Evolutionary conservation across 441 rosid genomes (phyloP).

Genomic region (Mallotus japonicus): DNA sequence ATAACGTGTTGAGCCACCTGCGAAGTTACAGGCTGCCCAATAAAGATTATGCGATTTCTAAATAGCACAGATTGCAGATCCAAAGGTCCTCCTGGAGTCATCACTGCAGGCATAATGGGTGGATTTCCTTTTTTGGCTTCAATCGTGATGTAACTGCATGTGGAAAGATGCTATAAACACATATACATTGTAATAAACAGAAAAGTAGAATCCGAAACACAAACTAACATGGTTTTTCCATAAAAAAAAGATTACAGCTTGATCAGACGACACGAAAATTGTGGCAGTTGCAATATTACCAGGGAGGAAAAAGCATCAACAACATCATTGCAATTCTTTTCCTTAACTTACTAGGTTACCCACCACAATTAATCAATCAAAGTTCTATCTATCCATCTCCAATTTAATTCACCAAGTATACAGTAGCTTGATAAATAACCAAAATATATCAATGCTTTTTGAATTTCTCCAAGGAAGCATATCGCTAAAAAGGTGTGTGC

Average conservation of each 20-base stretch:
- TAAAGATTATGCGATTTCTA: constrained; percentile 80
- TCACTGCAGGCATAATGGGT: constrained; percentile 81
- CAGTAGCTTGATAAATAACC: no score
- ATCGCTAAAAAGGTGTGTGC: background rate
- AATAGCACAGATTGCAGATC: constrained; percentile 79
- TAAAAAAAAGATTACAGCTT: background rate
- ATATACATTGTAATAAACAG: background rate
- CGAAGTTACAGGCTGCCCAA: constrained; percentile 76
- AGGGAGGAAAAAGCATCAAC: background rate
- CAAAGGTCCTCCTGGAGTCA: constrained; percentile 85
- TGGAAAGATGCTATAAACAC: constrained; percentile 12
- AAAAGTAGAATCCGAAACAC: constrained; percentile 5
- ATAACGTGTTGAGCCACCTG: constrained; percentile 87
- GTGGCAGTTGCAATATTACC: background rate
- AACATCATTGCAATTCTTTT: background rate
- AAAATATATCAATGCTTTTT: no score
- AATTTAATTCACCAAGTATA: no score
- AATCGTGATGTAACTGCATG: constrained; percentile 41
- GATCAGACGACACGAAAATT: background rate
- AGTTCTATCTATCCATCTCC: background rate
- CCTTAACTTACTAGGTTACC: background rate
- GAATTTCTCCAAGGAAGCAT: background rate
- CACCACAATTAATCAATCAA: background rate
- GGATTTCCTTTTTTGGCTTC: constrained; percentile 68
- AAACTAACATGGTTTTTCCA: constrained; percentile 7